Conservation (phyloP, 495 filamentous ascomycete species). For the Penicillium cosmopolitanum region DNA sequence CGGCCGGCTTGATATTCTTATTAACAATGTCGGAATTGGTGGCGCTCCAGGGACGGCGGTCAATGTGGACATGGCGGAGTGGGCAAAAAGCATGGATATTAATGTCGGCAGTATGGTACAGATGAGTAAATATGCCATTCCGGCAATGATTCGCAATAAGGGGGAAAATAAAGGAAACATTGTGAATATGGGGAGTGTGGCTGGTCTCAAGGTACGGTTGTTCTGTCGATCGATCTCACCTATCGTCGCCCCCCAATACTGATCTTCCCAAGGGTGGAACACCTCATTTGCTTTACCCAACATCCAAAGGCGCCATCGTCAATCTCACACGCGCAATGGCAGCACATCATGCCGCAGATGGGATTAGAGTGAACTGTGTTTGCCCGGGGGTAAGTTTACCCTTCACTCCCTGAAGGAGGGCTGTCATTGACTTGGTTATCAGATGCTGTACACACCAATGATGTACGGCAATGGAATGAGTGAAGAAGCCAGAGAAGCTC, state of each 20-base stretch:
- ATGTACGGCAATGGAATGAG: slow-evolving; percentile 57
- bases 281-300: slow-evolving; percentile 63
- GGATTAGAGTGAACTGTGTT: slow-evolving; percentile 62
- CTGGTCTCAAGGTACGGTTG: slow-evolving; percentile 39
- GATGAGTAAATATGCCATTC: slow-evolving; percentile 58
- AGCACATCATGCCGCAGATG: slow-evolving; percentile 55
- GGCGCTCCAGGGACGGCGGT: slow-evolving; percentile 57
- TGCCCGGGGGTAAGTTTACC: slow-evolving; percentile 49
- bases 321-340: slow-evolving; percentile 65
- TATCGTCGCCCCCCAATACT: not conserved
- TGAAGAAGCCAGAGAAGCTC: slow-evolving; percentile 47
- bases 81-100: slow-evolving; percentile 55
- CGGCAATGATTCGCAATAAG: slow-evolving; percentile 54
- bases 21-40: slow-evolving; percentile 61
- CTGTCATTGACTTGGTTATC: not conserved
- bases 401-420: not conserved
- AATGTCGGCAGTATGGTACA: slow-evolving; percentile 64
- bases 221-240: not conserved
- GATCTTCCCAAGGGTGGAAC: slow-evolving; percentile 50
- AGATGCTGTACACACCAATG: slow-evolving; percentile 65
- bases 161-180: slow-evolving; percentile 46
- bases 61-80: slow-evolving; percentile 56
- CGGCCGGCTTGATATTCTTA: slow-evolving; percentile 56
- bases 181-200: slow-evolving; percentile 62
- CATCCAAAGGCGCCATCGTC: slow-evolving; percentile 61